Conservation (phyloP, 345 rosid genomes). For the Arabidopsis arenosa region DNA sequence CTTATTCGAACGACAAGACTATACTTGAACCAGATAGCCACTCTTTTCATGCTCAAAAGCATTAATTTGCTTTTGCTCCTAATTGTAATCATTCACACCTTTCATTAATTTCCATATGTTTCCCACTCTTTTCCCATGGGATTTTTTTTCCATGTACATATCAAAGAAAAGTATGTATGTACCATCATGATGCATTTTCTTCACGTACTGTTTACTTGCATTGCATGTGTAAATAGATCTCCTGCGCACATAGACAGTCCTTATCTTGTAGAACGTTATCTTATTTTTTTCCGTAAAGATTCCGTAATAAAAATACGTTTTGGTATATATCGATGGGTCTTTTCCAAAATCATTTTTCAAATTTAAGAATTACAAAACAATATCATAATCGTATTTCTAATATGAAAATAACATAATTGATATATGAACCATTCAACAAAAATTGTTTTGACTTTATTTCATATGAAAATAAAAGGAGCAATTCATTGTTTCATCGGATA, state of each 20-base stretch:
- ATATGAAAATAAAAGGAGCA: background rate
- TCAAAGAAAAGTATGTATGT: slow-evolving; percentile 22
- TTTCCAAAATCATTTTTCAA: background rate
- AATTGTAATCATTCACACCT: slow-evolving; percentile 34
- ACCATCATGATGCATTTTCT: slow-evolving; percentile 25
- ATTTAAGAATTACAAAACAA: background rate
- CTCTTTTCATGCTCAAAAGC: slow-evolving; percentile 36
- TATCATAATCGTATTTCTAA: background rate
- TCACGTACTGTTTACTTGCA: slow-evolving; percentile 3
- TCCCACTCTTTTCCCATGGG: background rate
- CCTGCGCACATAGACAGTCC: slow-evolving; percentile 20
- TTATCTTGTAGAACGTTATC: slow-evolving; percentile 3
- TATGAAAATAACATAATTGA: background rate
- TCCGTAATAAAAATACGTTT: background rate
- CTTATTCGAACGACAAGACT: slow-evolving; percentile 38
- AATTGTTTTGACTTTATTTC: background rate
- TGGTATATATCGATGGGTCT: background rate
- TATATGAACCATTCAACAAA: background rate
- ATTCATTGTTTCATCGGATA: background rate
- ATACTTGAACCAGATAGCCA: slow-evolving; percentile 35
- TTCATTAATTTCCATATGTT: slow-evolving; percentile 33
- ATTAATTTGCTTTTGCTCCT: slow-evolving; percentile 20
- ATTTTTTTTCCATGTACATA: slow-evolving; percentile 12
- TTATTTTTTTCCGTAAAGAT: background rate
- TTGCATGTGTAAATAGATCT: slow-evolving; percentile 20